phyloP scores from a whole-genome alignment of 1,284 basidiomycete species.

The Pascua sp. region DNA sequence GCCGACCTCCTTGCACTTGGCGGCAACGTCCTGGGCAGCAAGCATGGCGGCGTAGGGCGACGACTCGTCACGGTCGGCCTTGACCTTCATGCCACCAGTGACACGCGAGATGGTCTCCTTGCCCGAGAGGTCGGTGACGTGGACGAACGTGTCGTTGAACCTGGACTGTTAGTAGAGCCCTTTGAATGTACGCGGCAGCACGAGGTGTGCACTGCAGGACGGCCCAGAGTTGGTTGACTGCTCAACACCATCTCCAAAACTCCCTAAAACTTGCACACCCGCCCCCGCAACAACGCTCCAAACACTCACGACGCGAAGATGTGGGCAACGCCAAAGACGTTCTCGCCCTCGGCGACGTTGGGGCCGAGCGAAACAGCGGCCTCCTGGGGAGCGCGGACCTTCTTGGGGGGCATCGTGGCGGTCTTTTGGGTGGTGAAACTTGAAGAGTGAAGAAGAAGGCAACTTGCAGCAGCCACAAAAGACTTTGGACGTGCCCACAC shows the following conservation, averaged over 20 bases:
- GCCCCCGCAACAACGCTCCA: too few relatives aligned
- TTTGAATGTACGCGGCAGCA: neutral
- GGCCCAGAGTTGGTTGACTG: too few relatives aligned
- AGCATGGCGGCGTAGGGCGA: constrained; percentile 99
- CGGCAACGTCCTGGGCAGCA: constrained; percentile 94
- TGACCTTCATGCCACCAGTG: constrained; percentile 99
- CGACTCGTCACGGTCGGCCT: constrained; percentile 99
- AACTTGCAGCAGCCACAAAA: neutral
- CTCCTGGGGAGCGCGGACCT: constrained; percentile 61
- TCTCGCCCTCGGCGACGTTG: constrained; percentile 89
- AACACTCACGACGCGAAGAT: constrained; percentile 76
- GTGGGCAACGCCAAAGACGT: constrained; percentile 93
- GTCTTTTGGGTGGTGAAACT: neutral
- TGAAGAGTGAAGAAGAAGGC: neutral
- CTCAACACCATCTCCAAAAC: neutral
- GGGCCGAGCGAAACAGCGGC: constrained; percentile 83
- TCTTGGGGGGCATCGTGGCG: constrained; percentile 46
- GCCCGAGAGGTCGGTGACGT: constrained; percentile 97
- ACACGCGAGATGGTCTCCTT: constrained; percentile 99
- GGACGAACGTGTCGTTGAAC: constrained; percentile 99
- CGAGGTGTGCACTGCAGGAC: neutral
- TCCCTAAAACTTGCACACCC: neutral
- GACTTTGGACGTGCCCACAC: neutral
- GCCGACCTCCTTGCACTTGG: constrained; percentile 96
- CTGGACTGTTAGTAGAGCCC: constrained; percentile 18